Percentiles rank a stretch among this genome's conserved stretches.
Conservation (phyloP, 2,329 filamentous ascomycete species). For the Aspergillaceae sp. region DNA sequence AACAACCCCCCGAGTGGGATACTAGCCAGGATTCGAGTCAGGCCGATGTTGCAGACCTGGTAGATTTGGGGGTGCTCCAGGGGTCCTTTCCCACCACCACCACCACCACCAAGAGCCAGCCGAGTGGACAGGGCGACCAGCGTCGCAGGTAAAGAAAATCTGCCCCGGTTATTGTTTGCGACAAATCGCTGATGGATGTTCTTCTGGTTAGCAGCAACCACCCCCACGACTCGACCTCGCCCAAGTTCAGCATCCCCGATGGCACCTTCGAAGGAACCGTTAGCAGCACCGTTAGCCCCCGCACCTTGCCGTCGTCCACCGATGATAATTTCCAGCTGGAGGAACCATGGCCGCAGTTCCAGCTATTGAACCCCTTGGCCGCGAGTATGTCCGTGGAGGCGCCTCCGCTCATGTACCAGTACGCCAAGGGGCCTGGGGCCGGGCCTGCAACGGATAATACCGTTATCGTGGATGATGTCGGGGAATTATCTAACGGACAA, state of each 20-base stretch:
- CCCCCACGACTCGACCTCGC: constrained; percentile 14
- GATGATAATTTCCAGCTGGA: constrained; percentile 32
- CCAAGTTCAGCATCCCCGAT: constrained; percentile 23
- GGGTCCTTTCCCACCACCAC: constrained; percentile 13
- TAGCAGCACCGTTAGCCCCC: constrained; percentile 28
- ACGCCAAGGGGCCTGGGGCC: constrained; percentile 19
- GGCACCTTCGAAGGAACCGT: constrained; percentile 21
- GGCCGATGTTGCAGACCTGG: constrained; percentile 24
- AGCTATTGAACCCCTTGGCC: constrained; percentile 26
- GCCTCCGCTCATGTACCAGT: constrained; percentile 23
- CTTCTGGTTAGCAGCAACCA: constrained; percentile 18
- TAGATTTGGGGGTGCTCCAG: constrained; percentile 24
- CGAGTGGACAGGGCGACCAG: constrained; percentile 2
- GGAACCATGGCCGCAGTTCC: constrained; percentile 31
- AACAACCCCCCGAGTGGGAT: constrained; percentile 31
- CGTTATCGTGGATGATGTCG: constrained; percentile 30
- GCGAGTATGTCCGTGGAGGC: constrained; percentile 25
- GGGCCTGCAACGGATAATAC: constrained; percentile 14
- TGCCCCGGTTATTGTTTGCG: background rate
- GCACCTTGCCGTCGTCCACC: constrained; percentile 27
- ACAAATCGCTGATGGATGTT: constrained; percentile 6
- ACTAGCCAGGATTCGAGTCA: constrained; percentile 33
- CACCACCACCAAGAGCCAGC: constrained; percentile 7
- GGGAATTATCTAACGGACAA: constrained; percentile 20
- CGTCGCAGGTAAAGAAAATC: no score